Evolutionary conservation across 257 asterid species (phyloP).

Genomic region (Nemophila menziesii): DNA sequence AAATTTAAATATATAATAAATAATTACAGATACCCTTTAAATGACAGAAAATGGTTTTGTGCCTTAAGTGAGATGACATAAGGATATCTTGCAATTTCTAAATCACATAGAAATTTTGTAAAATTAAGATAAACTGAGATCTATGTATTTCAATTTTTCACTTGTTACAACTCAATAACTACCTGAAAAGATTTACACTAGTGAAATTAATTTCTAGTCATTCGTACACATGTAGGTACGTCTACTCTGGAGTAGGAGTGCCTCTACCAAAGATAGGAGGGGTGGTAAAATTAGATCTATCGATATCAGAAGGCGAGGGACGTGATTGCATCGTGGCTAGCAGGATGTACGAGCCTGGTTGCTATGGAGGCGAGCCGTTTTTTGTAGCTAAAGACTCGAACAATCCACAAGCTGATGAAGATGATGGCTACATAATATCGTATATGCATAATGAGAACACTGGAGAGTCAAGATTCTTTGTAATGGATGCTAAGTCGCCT

Average conservation of each 20-base stretch:
- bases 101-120: too few relatives aligned
- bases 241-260: conserved; percentile 27
- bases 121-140: too few relatives aligned
- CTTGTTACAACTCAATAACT: too few relatives aligned
- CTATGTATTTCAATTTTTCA: too few relatives aligned
- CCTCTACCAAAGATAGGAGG: conserved; percentile 35
- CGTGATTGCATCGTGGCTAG: conserved; percentile 32
- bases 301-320: conserved; percentile 24
- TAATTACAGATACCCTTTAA: too few relatives aligned
- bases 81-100: too few relatives aligned
- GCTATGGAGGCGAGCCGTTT: conserved; percentile 32
- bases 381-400: conserved; percentile 34
- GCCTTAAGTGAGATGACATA: too few relatives aligned
- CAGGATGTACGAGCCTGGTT: conserved; percentile 17
- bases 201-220: background rate
- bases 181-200: too few relatives aligned
- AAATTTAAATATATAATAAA: too few relatives aligned
- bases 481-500: conserved; percentile 71
- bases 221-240: conserved; percentile 13
- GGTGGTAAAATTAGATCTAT: conserved; percentile 29
- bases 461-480: conserved; percentile 55
- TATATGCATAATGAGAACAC: conserved; percentile 53
- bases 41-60: too few relatives aligned
- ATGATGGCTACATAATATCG: conserved; percentile 58
- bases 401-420: conserved; percentile 36